A percentile compares a stretch with the other conserved stretches of the same genome.
Evolutionary conservation across 2,329 filamentous ascomycete genomes (phyloP).

Genomic region (Blumeria hordei): DNA sequence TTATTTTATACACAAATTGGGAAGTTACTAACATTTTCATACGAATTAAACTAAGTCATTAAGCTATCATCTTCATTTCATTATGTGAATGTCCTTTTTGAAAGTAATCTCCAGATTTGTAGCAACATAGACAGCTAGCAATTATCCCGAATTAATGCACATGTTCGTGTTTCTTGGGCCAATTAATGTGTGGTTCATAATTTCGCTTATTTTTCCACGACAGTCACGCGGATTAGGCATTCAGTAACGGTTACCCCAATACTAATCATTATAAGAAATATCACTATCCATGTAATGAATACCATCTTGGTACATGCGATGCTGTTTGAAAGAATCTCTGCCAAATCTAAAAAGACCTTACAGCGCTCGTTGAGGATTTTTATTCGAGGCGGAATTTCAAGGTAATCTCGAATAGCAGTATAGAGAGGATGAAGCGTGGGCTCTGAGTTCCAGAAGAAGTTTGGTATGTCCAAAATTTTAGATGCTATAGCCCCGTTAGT

Average conservation of each 20-base stretch:
- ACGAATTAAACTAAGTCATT: too few species aligned
- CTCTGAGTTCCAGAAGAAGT: slow-evolving; percentile 97
- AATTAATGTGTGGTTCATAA: too few species aligned
- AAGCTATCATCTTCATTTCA: too few species aligned
- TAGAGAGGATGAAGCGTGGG: slow-evolving; percentile 89
- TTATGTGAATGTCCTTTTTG: too few species aligned
- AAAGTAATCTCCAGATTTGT: too few species aligned
- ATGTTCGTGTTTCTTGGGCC: too few species aligned
- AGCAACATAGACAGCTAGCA: too few species aligned
- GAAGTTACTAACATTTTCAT: too few species aligned
- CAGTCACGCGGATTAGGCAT: slow-evolving; percentile 63
- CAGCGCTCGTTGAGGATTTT: slow-evolving; percentile 94
- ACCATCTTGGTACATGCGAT: slow-evolving; percentile 93
- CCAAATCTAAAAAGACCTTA: slow-evolving; percentile 84
- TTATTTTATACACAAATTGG: too few species aligned
- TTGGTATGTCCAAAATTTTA: slow-evolving; percentile 86
- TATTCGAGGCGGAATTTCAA: slow-evolving; percentile 89
- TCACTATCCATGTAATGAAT: slow-evolving; percentile 92
- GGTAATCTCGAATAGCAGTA: slow-evolving; percentile 80
- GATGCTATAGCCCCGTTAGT: slow-evolving; percentile 33
- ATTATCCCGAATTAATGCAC: too few species aligned
- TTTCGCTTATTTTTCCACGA: slow-evolving; percentile 24
- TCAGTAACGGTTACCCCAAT: slow-evolving; percentile 82
- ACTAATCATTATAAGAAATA: slow-evolving; percentile 71
- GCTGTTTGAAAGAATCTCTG: slow-evolving; percentile 78